Percentiles rank a stretch among this genome's conserved stretches.
Evolutionary conservation across 805 yeast species (phyloP).

Genomic region (Metschnikowia continentalis): DNA sequence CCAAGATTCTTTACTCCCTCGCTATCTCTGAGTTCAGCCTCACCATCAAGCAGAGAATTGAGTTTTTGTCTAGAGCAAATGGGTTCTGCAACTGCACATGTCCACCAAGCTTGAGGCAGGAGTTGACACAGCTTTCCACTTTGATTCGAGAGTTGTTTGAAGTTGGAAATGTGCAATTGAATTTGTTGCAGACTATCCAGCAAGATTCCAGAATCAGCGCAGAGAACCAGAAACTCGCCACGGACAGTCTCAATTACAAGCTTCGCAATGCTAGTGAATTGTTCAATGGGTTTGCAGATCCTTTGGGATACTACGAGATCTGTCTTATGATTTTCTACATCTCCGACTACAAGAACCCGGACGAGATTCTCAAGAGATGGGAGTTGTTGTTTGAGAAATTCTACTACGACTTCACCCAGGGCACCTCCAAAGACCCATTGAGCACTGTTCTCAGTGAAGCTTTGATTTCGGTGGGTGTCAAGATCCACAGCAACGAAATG

Average conservation of each 20-base stretch:
- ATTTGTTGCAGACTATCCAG: constrained; percentile 47
- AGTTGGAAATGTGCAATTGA: constrained; percentile 82
- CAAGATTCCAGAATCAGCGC: constrained; percentile 48
- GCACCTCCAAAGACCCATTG: constrained; percentile 28
- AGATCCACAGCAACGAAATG: constrained; percentile 62
- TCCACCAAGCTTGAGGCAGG: constrained; percentile 71
- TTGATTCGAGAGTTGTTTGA: constrained; percentile 76
- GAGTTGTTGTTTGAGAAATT: constrained; percentile 57
- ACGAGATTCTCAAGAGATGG: constrained; percentile 82
- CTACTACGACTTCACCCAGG: constrained; percentile 29
- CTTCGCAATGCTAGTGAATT: constrained; percentile 72
- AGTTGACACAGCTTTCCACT: constrained; percentile 65
- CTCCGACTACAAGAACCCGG: constrained; percentile 80
- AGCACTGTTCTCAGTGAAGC: constrained; percentile 35
- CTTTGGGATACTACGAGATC: constrained; percentile 80
- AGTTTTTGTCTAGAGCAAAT: constrained; percentile 84
- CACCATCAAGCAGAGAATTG: constrained; percentile 70
- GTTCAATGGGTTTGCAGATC: constrained; percentile 83
- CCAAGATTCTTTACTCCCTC: constrained; percentile 63
- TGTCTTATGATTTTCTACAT: constrained; percentile 74
- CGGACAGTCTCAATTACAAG: constrained; percentile 53
- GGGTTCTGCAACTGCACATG: constrained; percentile 87
- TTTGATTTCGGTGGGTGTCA: constrained; percentile 54
- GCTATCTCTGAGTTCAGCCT: constrained; percentile 72
- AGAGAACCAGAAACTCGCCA: constrained; percentile 48